Base-by-base conservation (phyloP, 2,329 filamentous ascomycete genomes). In the Fusarium oxysporum region DNA sequence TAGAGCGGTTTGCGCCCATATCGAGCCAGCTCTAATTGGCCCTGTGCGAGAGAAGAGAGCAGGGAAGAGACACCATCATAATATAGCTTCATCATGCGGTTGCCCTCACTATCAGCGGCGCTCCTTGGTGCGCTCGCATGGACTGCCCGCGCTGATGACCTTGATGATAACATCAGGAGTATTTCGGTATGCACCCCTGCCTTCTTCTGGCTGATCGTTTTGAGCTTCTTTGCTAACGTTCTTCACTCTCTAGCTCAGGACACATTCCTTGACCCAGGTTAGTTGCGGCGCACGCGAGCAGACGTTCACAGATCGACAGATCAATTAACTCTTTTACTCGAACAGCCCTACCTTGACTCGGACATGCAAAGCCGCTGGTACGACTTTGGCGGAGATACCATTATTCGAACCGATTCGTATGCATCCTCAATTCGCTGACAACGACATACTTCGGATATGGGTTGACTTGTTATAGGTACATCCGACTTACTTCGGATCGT, bases 281-380 rank as follows among this genome's bases (percentile, higher is more conserved):
- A 83, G 92, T 88, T 76, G 66, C 74, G 68, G 64, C 72, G 69
- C 67, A 74, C 71, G 56, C 70, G 72, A 77, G 61, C 69, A 64
- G 56, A 17, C 19, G 40, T 66, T 60, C 45, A 47, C 59, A 32
- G 65, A 74, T 69, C 45, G 40, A 62, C 58, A 56, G 21, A 57
- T 65, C 66, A 50, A 64, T 70, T 75, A 75, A 79, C 72, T 58
- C 73, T 32, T 76, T 53, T 72, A 68, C 60, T 44, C 62, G 74
- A 59, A 72, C 80, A 98, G 93, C 96, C 96, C 71, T 99, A 98
- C 84, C 91, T 99, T 78, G 96, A 99, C 85, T 96, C 95, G 69
- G 96, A 98, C 83, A 95, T 98, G 92, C 93, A 97, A 85, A 97
- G 94, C 85, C 92, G 96, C 81, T 99, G 96, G 96, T 99, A 96